These are phyloP conservation scores for Daldinia bambusicola DNA, from an alignment of 495 filamentous ascomycete species.

Conservation along the genomic window DNA sequence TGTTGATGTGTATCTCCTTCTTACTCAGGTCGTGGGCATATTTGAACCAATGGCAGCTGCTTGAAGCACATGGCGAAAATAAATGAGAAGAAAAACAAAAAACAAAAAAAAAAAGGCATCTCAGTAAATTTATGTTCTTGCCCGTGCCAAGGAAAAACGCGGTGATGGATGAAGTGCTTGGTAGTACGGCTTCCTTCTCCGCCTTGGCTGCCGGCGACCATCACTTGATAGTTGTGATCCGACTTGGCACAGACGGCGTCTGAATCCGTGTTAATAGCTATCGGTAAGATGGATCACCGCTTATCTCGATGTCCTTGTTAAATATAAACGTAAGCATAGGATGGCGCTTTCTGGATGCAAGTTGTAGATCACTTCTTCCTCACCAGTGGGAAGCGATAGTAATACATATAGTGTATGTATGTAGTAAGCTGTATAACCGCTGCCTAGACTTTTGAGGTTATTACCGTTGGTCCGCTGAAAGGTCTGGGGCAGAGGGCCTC, in stretches of 20 bases:
- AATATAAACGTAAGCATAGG: not conserved
- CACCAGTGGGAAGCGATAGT: constrained; percentile 9
- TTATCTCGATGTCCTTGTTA: no score
- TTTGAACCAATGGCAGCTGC: no score
- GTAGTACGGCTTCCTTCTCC: not conserved
- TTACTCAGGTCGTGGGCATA: no score
- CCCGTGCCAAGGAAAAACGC: constrained; percentile 12
- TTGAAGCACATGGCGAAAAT: no score
- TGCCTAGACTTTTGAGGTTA: not conserved
- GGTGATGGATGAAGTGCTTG: not conserved
- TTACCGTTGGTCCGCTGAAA: constrained; percentile 1
- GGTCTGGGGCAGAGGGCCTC: constrained; percentile 7
- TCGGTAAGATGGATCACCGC: no score
- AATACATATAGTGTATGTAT: not conserved
- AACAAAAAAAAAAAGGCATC: no score
- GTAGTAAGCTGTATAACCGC: constrained; percentile 27
- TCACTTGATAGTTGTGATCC: constrained; percentile 5
- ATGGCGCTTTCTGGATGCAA: not conserved
- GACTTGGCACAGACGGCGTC: constrained; percentile 1
- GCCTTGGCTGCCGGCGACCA: constrained; percentile 13
- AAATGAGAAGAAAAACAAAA: not conserved
- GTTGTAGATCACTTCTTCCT: not conserved
- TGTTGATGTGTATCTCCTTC: no score
- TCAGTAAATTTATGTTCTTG: not conserved
- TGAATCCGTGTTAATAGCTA: not conserved